A percentile compares a stretch with the other conserved stretches of the same genome.
Conservation (phyloP, 306 rosid genomes). For the Quercus bicolor region DNA sequence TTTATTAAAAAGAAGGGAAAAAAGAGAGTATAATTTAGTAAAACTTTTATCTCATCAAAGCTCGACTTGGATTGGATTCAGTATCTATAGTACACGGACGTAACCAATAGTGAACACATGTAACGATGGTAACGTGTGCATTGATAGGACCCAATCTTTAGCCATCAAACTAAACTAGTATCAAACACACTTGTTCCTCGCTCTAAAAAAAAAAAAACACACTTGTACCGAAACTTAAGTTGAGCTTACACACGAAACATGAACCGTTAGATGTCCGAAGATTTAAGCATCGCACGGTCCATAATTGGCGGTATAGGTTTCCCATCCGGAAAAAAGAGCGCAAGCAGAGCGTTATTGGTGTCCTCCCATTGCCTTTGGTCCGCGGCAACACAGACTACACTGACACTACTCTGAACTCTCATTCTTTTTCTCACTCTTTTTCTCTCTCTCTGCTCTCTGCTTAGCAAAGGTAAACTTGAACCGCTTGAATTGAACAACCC, state of each 20-base stretch:
- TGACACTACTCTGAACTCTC: background rate
- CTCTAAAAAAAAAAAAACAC: too few species aligned
- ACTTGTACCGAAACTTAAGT: too few species aligned
- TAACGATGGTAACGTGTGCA: too few species aligned
- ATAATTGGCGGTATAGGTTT: background rate
- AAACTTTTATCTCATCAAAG: too few species aligned
- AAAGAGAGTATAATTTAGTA: too few species aligned
- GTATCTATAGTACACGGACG: too few species aligned
- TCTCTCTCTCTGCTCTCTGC: background rate
- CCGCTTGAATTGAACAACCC: background rate
- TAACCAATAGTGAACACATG: too few species aligned
- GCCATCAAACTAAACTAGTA: too few species aligned
- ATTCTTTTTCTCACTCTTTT: background rate
- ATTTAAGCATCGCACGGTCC: background rate
- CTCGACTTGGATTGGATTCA: too few species aligned
- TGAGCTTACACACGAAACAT: background rate
- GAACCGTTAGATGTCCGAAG: background rate
- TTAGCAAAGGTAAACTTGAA: background rate
- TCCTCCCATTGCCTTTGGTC: conserved; percentile 6
- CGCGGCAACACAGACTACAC: background rate
- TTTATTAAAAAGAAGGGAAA: too few species aligned
- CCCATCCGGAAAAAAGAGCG: background rate
- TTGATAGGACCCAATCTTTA: too few species aligned
- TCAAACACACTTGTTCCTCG: too few species aligned
- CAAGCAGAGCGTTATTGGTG: conserved; percentile 13